A percentile compares a stretch with the other conserved stretches of the same genome.
phyloP scores from a whole-genome alignment of 768 basidiomycete species.

The Hericium rajendrae region DNA sequence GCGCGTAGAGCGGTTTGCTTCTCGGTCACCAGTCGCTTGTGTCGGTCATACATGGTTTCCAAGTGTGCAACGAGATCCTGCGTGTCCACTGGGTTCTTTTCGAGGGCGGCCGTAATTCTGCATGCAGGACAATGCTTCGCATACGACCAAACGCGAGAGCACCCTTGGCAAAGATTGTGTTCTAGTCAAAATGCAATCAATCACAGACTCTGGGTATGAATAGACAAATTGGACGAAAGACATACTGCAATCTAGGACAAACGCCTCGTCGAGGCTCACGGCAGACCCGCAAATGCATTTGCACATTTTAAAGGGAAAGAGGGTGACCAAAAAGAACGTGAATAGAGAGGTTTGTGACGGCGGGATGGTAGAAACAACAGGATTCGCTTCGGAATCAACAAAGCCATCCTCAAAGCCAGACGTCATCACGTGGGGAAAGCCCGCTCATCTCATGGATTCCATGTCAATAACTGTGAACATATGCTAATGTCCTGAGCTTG shows the following conservation, averaged over 20 bases:
- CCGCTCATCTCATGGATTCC: too few relatives aligned
- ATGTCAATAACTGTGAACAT: too few relatives aligned
- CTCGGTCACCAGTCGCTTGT: neutral
- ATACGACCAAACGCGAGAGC: neutral
- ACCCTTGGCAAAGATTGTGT: constrained; percentile 1
- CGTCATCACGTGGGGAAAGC: too few relatives aligned
- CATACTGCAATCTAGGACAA: constrained; percentile 2
- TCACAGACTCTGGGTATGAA: neutral
- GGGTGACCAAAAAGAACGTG: neutral
- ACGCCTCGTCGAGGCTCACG: neutral
- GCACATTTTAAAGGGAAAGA: neutral
- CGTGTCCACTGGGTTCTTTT: neutral
- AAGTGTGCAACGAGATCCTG: neutral
- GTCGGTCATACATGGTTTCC: neutral
- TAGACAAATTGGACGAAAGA: neutral
- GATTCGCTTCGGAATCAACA: too few relatives aligned
- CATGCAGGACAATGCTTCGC: neutral
- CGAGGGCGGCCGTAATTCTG: neutral
- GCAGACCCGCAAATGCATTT: neutral
- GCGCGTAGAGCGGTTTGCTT: neutral
- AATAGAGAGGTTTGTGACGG: neutral
- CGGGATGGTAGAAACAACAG: too few relatives aligned
- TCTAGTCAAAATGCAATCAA: neutral
- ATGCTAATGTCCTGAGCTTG: too few relatives aligned
- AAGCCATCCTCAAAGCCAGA: too few relatives aligned